Base-by-base conservation (phyloP, 192 early-diverging fungal genomes). In the Entomortierella beljakovae region DNA sequence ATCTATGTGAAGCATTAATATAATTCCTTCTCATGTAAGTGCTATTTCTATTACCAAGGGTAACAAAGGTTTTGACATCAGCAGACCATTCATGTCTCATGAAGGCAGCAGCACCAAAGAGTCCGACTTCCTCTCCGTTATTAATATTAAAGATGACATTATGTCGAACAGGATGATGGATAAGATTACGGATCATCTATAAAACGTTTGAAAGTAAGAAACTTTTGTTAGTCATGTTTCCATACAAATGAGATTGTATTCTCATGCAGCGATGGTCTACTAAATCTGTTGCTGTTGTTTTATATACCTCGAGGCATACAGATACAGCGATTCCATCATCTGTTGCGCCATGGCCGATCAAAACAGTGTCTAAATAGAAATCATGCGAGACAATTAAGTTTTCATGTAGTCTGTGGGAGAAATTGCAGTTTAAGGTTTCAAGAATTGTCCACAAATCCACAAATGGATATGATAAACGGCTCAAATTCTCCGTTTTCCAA, bases 141-240 rank as follows among this genome's bases (percentile, higher is more conserved):
- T 93, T 91, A 54, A 93, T 89, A 80, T 92, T 88, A 64, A 93
- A 88, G 15, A 93, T 70, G 40, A 93, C 83, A 5, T 87, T 85
- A 51, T 91, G 84, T 22, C 84, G 77, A 28, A 86, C 83, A n/a
- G 89, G 91, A 37, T 85, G 80, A 25, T 70, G 58, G 26, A 86
- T 80, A 64, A 93, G 75, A 55, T 85, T 91, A 43, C 89, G 88
- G 48, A 90, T 68, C 50, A 90, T 70, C 81, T 81, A 67, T 38
- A 3, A 34, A 29, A 9, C 3, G 28, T 53, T 28, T 4, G 28
- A 31, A 3, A 26, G 28, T 9, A 18, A 53, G 28, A 20, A 15
- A 46, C 5, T 46, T 46, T 46, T n/a, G n/a, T n/a, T n/a, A n/a
- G n/a, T n/a, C n/a, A n/a, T n/a, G n/a, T n/a, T n/a, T n/a, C n/a